Evolutionary conservation across 192 early-diverging fungal genomes (phyloP), one percentile per base, ranked within the genome.

Genomic region (Diversispora eburnea): DNA sequence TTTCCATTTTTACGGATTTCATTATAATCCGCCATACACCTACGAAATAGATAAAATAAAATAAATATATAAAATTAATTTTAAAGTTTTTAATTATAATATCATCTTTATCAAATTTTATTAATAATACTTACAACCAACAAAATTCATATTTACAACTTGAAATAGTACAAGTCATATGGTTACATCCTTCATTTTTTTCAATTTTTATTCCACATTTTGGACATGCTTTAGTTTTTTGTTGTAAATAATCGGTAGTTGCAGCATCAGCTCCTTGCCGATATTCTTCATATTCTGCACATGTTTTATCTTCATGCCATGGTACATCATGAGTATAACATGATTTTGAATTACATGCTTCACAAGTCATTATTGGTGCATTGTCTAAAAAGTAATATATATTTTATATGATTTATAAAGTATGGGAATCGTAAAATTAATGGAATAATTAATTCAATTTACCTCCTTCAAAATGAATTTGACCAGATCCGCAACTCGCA

Each of bases 121-220:
- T 12, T 39, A 45, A 63, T 45, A 20, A 17, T 46, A 63, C 61
- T 63, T 43, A 63, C 61, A 63, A 63, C 61, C 61, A 63, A 63
- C 72, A 73, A 73, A 73, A 73, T 55, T 73, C 72, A 42, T 52
- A 41, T 42, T 8, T 51, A 45, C 72, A 73, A 20, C 10, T 60
- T 33, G 45, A 33, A 42, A 60, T 48, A 41, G 15, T 43, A 55
- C 72, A 73, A n/a, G 48, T 73, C 61, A 73, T 64, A 64, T 73
- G 72, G 54, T 73, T 43, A 20, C 72, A 73, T 4, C 72, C 72
- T 22, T 48, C 72, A 71, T 64, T 60, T 60, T 73, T 73, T 5
- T 13, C 17, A 43, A 73, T 73, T 19, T 43, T 51, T 22, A 45
- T 22, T 5, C 54, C 54, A 62, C 72, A 73, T 45, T 73, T 73